These are phyloP conservation scores for Chaetomium sp. DNA, from an alignment of 2,329 filamentous ascomycete species.

Conservation along the genomic window DNA sequence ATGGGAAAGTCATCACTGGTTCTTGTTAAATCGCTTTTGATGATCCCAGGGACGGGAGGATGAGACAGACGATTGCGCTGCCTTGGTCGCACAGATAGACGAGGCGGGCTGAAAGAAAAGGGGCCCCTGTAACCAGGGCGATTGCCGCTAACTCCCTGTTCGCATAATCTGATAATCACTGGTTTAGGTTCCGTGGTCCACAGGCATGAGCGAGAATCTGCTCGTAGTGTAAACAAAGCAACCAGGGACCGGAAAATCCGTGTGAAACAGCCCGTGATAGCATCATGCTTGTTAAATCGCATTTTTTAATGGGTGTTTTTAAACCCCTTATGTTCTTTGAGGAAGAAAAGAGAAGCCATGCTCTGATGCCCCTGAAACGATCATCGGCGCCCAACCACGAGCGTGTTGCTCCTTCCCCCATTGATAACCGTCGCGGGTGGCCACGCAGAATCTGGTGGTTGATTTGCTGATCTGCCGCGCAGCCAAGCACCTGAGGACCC, in stretches of 20 bases:
- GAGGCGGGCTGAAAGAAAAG: constrained; percentile 27
- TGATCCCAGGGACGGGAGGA: constrained; percentile 16
- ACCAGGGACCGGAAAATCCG: constrained; percentile 3
- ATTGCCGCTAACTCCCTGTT: neutral
- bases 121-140: constrained; percentile 28
- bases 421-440: constrained; percentile 1
- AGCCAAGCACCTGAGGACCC: constrained; percentile 28
- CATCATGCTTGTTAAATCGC: constrained; percentile 8
- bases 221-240: constrained; percentile 27
- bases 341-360: constrained; percentile 2
- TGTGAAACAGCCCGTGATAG: constrained; percentile 13
- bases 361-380: constrained; percentile 20
- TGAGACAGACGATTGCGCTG: constrained; percentile 14
- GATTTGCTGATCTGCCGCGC: constrained; percentile 32
- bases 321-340: neutral
- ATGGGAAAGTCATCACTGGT: constrained; percentile 7
- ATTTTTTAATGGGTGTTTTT: neutral
- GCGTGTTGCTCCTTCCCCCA: constrained; percentile 1
- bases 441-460: constrained; percentile 20
- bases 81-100: constrained; percentile 18
- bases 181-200: constrained; percentile 21
- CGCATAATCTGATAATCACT: constrained; percentile 34
- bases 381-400: constrained; percentile 21
- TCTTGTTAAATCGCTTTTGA: constrained; percentile 6
- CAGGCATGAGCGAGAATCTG: neutral